phyloP scores from a whole-genome alignment of 164 flowering plant genomes.

The Pachysandra terminalis region DNA sequence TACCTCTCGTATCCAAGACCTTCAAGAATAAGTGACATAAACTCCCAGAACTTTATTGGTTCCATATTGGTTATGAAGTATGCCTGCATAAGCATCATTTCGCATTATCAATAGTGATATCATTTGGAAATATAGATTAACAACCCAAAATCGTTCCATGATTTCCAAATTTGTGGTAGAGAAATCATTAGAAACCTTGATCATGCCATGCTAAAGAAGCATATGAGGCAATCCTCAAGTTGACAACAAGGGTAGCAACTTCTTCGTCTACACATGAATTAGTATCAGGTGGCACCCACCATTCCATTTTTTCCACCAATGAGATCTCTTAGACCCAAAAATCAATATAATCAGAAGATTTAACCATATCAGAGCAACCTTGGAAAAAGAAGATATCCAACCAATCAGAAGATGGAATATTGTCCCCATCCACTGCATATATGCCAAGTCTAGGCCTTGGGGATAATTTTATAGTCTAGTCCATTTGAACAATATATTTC shows the following conservation, averaged over 20 bases:
- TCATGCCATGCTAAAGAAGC: neutral
- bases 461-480: neutral
- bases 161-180: neutral
- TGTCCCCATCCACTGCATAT: neutral
- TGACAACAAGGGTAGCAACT: neutral
- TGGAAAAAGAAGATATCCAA: neutral
- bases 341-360: neutral
- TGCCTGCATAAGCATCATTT: conserved; percentile 53
- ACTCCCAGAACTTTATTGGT: conserved; percentile 96
- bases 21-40: conserved; percentile 76
- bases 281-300: neutral
- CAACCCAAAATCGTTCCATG: neutral
- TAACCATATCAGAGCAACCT: neutral
- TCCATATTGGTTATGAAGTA: conserved; percentile 93
- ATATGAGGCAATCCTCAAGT: neutral
- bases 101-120: neutral
- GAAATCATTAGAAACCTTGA: neutral
- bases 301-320: neutral
- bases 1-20: conserved; percentile 98
- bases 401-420: neutral
- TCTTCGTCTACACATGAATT: too few species aligned
- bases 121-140: neutral
- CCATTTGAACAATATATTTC: neutral
- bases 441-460: neutral
- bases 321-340: neutral